These are phyloP conservation scores for Ogataea trehalophila DNA, from an alignment of 805 yeast species.

Conservation along the genomic window DNA sequence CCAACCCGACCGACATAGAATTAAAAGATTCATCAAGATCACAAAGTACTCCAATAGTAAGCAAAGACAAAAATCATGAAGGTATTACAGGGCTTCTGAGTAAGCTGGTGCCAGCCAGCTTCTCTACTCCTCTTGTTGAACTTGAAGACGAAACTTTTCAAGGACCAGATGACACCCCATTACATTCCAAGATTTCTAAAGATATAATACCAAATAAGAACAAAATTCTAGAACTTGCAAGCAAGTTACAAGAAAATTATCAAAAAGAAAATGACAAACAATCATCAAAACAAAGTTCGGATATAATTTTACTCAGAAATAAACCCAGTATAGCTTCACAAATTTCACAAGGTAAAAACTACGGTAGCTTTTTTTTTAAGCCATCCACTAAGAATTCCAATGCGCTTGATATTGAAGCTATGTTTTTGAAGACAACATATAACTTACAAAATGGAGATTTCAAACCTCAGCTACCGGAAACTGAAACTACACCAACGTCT, in stretches of 20 bases:
- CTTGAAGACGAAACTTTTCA: neutral
- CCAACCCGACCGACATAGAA: too few species aligned
- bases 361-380: slow-evolving; percentile 26
- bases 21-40: neutral
- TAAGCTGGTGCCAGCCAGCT: slow-evolving; percentile 16
- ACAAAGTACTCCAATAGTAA: slow-evolving; percentile 10
- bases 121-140: slow-evolving; percentile 20
- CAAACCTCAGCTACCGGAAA: neutral
- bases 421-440: slow-evolving; percentile 15
- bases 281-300: neutral
- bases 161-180: slow-evolving; percentile 13
- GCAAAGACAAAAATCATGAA: slow-evolving; percentile 6
- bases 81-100: slow-evolving; percentile 12
- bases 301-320: neutral
- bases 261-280: neutral
- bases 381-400: neutral
- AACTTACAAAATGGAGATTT: neutral
- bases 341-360: slow-evolving; percentile 10
- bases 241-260: slow-evolving; percentile 6
- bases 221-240: slow-evolving; percentile 15
- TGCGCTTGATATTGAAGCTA: slow-evolving; percentile 17
- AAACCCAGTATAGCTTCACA: neutral
- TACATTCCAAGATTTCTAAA: slow-evolving; percentile 4
- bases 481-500: neutral
- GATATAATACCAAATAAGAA: neutral